A percentile compares a stretch with the other conserved stretches of the same genome.
phyloP scores from a whole-genome alignment of 2,329 filamentous ascomycete species.

The Cladosporium sp. region DNA sequence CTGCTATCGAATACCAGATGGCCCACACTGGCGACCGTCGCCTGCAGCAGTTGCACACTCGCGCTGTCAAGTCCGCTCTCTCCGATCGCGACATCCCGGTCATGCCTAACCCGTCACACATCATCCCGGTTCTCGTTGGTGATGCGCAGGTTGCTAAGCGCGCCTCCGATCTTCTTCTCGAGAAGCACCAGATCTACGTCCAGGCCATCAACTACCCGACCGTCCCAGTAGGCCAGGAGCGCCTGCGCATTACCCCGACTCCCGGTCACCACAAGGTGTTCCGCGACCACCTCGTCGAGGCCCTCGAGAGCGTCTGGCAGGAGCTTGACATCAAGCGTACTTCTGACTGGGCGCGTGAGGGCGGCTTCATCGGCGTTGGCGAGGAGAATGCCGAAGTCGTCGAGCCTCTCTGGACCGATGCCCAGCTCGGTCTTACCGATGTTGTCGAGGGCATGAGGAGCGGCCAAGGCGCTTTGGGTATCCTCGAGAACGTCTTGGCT shows the following conservation, averaged over 20 bases:
- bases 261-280: constrained; percentile 85
- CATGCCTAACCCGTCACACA: constrained; percentile 96
- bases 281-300: constrained; percentile 80
- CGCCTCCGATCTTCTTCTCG: constrained; percentile 87
- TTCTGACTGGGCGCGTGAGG: constrained; percentile 84
- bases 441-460: constrained; percentile 61
- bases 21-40: constrained; percentile 80
- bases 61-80: constrained; percentile 85
- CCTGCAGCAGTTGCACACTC: constrained; percentile 94
- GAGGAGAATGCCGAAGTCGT: constrained; percentile 61
- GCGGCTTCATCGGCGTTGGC: constrained; percentile 93
- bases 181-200: constrained; percentile 91
- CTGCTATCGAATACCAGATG: constrained; percentile 93
- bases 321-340: constrained; percentile 89
- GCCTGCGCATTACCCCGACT: constrained; percentile 92
- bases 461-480: constrained; percentile 43
- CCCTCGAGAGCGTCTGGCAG: constrained; percentile 84
- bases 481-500: constrained; percentile 52
- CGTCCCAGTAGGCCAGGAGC: constrained; percentile 95
- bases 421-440: constrained; percentile 77
- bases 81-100: constrained; percentile 83
- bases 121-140: constrained; percentile 89
- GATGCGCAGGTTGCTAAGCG: constrained; percentile 90
- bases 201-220: constrained; percentile 99
- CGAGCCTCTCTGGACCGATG: constrained; percentile 85